Base-by-base conservation (phyloP, 306 rosid species). In the Dryas alaskensis region DNA sequence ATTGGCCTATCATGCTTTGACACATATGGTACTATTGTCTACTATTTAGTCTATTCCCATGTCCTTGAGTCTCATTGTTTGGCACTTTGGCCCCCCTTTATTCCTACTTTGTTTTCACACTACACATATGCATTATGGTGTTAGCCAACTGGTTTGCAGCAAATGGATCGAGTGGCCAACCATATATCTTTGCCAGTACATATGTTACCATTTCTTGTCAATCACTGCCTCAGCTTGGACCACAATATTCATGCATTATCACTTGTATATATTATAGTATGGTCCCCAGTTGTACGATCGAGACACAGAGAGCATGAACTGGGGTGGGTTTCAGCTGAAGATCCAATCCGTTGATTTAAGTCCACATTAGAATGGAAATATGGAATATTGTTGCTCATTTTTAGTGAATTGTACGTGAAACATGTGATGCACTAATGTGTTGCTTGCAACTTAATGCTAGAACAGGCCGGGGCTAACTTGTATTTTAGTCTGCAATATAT, bases 101-200 rank as follows among this genome's bases (percentile, higher is more conserved):
- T 73, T 45, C 73, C 48, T 31, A 6, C 10, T 78, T 79, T 80
- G 76, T 78, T 77, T 79, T 66, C 52, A 75, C 81, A 68, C 51
- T 76, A 17, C 48, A 8, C 13, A n/a, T 27, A 27, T 47, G 80
- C 61, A 61, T 49, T 60, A 67, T 73, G 68, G 77, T 31, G 59
- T 68, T 31, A 58, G 86, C 86, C 82, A 64, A 81, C 83, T 72
- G 79, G 73, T 80, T 52, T 60, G 85, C 78, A 69, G 72, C 67
- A 59, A 75, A 75, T 54, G 60, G 19, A 19, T 19, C 19, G 74
- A 75, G 60, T 81, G 81, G 84, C 62, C 71, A 67, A 10, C 5
- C 31, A 27, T 27, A 27, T 27, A 27, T 27, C 31, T 27, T 27
- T 27, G 31, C 31, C 31, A 1, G 31, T 27, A 27, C 31, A 4